Conservation (phyloP, 139 green algal genomes). For the Closterium sp. region DNA sequence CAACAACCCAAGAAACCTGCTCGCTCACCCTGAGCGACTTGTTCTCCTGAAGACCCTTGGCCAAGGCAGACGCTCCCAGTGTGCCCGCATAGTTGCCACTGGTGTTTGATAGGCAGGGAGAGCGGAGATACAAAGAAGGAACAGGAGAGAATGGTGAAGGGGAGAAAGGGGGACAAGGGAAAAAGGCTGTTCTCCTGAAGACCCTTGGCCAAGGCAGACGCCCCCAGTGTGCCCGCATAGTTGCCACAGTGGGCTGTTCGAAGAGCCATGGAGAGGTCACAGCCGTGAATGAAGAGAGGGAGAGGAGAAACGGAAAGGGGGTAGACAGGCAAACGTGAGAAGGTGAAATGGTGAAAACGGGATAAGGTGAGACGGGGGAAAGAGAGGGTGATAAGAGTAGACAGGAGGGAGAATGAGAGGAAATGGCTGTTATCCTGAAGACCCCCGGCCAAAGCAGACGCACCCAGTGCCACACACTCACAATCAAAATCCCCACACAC, state of each 20-base stretch:
- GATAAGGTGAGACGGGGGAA: no score
- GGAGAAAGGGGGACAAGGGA: no score
- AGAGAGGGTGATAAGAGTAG: no score
- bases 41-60: slow-evolving; percentile 76
- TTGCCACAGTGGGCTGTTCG: no score
- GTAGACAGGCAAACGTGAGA: no score
- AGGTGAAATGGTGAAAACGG: no score
- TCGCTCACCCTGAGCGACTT: slow-evolving; percentile 53
- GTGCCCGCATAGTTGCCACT: slow-evolving; percentile 78
- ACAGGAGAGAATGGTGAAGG: not conserved
- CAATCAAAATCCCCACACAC: no score
- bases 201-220: slow-evolving; percentile 69
- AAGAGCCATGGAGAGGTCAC: no score
- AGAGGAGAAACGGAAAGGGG: no score
- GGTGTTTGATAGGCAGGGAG: not conserved
- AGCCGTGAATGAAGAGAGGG: no score
- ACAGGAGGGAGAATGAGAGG: no score
- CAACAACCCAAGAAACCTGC: not conserved
- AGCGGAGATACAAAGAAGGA: no score
- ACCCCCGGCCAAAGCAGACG: slow-evolving; percentile 71
- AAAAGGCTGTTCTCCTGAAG: slow-evolving; percentile 79
- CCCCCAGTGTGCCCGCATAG: slow-evolving; percentile 68
- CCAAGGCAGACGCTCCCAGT: slow-evolving; percentile 69
- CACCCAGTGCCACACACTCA: slow-evolving; percentile 39
- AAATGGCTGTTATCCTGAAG: slow-evolving; percentile 69